Evolutionary conservation across 2,329 filamentous ascomycete genomes (phyloP).

Genomic region (Fusarium sp.): DNA sequence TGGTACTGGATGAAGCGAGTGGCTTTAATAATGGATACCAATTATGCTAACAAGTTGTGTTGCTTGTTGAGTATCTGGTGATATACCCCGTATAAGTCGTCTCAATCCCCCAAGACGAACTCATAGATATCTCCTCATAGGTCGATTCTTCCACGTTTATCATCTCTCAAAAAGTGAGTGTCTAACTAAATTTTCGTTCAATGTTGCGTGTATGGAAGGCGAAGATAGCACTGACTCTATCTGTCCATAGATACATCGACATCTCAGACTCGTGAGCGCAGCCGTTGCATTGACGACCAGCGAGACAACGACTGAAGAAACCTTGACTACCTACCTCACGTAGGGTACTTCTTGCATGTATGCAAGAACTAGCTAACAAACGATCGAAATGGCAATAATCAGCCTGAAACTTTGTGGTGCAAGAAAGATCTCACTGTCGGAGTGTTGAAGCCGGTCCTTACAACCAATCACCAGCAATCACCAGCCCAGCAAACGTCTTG

Average conservation of each 20-base stretch:
- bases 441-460: not conserved
- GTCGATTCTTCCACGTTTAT: not conserved
- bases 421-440: not conserved
- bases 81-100: not conserved
- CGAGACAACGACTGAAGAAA: not conserved
- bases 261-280: not conserved
- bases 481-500: not conserved
- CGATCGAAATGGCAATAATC: not conserved
- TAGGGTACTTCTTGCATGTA: not conserved
- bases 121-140: not conserved
- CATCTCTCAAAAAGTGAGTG: not conserved
- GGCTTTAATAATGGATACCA: not conserved
- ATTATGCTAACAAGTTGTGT: not conserved
- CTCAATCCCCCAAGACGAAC: not conserved
- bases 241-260: not conserved
- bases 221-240: not conserved
- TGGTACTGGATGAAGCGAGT: not conserved
- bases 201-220: not conserved
- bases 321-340: not conserved
- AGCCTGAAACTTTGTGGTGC: no score
- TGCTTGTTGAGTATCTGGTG: not conserved
- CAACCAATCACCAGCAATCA: not conserved
- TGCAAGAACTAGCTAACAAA: not conserved
- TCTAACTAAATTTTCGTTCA: not conserved
- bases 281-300: not conserved